phyloP scores from a whole-genome alignment of 1,284 basidiomycete genomes.

The Vanrija pseudolonga region DNA sequence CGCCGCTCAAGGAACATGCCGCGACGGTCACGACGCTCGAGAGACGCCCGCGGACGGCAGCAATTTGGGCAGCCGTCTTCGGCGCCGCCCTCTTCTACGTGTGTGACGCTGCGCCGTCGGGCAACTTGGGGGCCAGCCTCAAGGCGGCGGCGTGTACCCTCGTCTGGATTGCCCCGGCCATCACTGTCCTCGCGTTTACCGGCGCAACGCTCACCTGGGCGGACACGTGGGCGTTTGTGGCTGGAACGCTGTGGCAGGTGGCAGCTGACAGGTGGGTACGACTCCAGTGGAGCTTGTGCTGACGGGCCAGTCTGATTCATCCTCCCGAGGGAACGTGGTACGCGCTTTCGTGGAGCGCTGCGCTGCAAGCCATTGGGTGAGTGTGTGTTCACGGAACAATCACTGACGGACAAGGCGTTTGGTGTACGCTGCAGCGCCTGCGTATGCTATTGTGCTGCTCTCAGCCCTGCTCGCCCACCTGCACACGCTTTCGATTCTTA shows the following conservation, averaged over 20 bases:
- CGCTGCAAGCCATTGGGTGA: constrained; percentile 9
- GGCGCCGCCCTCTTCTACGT: not conserved
- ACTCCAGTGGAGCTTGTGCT: not conserved
- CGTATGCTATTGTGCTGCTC: constrained; percentile 5
- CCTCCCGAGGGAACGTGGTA: no score
- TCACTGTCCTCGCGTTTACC: constrained; percentile 29
- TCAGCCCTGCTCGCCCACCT: constrained; percentile 16
- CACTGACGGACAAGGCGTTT: no score
- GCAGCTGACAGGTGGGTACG: constrained; percentile 39
- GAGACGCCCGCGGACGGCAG: constrained; percentile 19
- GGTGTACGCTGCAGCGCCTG: not conserved
- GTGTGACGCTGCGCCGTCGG: not conserved
- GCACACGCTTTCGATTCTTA: constrained; percentile 1
- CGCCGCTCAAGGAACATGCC: not conserved
- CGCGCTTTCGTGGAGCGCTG: constrained; percentile 1
- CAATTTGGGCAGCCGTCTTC: constrained; percentile 18
- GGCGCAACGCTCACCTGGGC: constrained; percentile 18
- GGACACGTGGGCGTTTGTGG: not conserved
- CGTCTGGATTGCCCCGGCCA: constrained; percentile 34
- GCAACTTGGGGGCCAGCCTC: not conserved
- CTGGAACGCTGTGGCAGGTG: constrained; percentile 29
- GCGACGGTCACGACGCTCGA: constrained; percentile 25
- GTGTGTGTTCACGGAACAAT: constrained; percentile 1
- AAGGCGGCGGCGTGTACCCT: constrained; percentile 21
- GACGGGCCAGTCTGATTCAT: not conserved